These are phyloP conservation scores for Kodamaea fukazawae DNA, from an alignment of 805 yeast species.

Conservation along the genomic window DNA sequence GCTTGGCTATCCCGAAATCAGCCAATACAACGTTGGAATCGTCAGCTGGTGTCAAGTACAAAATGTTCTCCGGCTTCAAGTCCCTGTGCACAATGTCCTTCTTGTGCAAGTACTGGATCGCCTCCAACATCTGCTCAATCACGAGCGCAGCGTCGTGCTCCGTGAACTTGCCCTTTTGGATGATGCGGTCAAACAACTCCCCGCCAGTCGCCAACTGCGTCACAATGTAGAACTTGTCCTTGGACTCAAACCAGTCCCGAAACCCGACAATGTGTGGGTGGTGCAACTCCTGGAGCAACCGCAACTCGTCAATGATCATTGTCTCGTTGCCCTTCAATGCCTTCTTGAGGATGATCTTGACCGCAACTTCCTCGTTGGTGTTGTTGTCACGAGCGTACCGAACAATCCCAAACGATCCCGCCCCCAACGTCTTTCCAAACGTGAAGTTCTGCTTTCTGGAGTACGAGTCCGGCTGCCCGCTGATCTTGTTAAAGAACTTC, in stretches of 20 bases:
- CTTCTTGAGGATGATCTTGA: slow-evolving; percentile 84
- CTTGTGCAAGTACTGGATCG: slow-evolving; percentile 74
- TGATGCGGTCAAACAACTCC: slow-evolving; percentile 85
- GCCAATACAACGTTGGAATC: slow-evolving; percentile 81
- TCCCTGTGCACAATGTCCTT: slow-evolving; percentile 88
- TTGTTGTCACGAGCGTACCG: slow-evolving; percentile 60
- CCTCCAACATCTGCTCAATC: slow-evolving; percentile 70
- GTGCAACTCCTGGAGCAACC: slow-evolving; percentile 59
- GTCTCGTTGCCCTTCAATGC: slow-evolving; percentile 77
- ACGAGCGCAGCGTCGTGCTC: slow-evolving; percentile 83
- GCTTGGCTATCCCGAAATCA: slow-evolving; percentile 94
- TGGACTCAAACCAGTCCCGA: slow-evolving; percentile 90
- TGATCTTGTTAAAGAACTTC: slow-evolving; percentile 49
- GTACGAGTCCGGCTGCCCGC: slow-evolving; percentile 73
- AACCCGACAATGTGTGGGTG: slow-evolving; percentile 90
- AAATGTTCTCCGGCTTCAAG: slow-evolving; percentile 88
- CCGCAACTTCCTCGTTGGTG: slow-evolving; percentile 72
- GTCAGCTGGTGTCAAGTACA: slow-evolving; percentile 55
- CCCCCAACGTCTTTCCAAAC: slow-evolving; percentile 85
- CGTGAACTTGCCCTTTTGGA: slow-evolving; percentile 77
- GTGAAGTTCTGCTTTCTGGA: slow-evolving; percentile 65
- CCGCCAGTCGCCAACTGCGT: slow-evolving; percentile 97
- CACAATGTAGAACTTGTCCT: slow-evolving; percentile 87
- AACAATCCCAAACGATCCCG: slow-evolving; percentile 94
- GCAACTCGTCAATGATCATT: slow-evolving; percentile 75